Percentiles rank a stretch among this genome's conserved stretches.
These are phyloP conservation scores for Microdochium nivale DNA, from an alignment of 2,329 filamentous ascomycete species.

Conservation along the genomic window DNA sequence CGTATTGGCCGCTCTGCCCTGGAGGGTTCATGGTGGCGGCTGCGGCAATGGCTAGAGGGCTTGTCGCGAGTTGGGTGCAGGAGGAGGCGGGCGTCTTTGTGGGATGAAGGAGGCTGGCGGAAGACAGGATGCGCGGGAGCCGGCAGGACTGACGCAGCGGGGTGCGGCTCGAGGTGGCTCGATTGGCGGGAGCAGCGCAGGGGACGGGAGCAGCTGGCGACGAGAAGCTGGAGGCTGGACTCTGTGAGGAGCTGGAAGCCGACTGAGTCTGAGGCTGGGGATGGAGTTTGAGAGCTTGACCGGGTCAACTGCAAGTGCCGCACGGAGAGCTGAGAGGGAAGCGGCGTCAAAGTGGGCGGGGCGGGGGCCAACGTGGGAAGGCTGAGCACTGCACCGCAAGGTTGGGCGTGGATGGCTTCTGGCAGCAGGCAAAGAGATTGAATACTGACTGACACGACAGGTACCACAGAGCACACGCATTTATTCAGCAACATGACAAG, in stretches of 20 bases:
- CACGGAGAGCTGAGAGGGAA: no score
- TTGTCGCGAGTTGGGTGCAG: background rate
- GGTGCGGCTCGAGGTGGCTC: background rate
- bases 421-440: no score
- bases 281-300: no score
- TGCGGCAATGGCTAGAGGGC: background rate
- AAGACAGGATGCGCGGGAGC: background rate
- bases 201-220: background rate
- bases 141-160: background rate
- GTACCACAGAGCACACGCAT: no score
- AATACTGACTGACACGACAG: no score
- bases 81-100: background rate
- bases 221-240: background rate
- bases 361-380: no score
- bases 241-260: background rate
- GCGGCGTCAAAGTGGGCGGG: no score
- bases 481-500: no score
- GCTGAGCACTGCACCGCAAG: no score
- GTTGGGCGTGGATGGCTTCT: no score
- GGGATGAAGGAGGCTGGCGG: background rate
- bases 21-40: background rate
- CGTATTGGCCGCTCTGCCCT: conserved; percentile 1
- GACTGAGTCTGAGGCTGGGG: background rate
- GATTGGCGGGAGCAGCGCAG: background rate
- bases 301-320: no score